phyloP scores from a whole-genome alignment of 129 eudicot genomes.

The carrot (Daucus carota) region DNA sequence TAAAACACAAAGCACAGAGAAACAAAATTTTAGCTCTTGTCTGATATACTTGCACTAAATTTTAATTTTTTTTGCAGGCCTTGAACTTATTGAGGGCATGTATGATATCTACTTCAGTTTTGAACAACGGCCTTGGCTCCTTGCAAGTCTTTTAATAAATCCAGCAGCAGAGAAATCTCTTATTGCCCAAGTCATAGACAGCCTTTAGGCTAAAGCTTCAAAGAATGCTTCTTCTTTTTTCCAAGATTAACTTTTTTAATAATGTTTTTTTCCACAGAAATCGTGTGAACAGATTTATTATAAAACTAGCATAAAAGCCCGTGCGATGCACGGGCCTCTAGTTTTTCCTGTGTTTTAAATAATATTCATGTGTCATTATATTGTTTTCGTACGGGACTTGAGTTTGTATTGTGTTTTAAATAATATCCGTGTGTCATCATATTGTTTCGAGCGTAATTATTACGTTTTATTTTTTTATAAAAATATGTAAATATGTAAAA shows the following conservation, averaged over 20 bases:
- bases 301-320: no score
- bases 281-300: neutral
- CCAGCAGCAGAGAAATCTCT: neutral
- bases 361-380: no score
- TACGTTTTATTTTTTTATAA: no score
- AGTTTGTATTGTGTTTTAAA: no score
- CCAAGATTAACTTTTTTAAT: neutral
- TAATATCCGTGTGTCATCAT: no score
- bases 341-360: no score
- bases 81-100: conserved; percentile 10
- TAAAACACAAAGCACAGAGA: neutral
- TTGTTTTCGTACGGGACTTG: no score
- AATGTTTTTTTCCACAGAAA: no score
- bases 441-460: no score
- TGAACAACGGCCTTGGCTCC: neutral
- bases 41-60: conserved; percentile 18
- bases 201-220: neutral
- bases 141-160: no score
- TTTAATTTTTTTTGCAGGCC: neutral
- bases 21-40: neutral
- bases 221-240: neutral
- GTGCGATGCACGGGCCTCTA: no score
- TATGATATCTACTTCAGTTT: neutral
- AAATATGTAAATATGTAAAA: no score
- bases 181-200: neutral